phyloP scores from a whole-genome alignment of 78 protist species.

The Anaeramoeba flamelloides region DNA sequence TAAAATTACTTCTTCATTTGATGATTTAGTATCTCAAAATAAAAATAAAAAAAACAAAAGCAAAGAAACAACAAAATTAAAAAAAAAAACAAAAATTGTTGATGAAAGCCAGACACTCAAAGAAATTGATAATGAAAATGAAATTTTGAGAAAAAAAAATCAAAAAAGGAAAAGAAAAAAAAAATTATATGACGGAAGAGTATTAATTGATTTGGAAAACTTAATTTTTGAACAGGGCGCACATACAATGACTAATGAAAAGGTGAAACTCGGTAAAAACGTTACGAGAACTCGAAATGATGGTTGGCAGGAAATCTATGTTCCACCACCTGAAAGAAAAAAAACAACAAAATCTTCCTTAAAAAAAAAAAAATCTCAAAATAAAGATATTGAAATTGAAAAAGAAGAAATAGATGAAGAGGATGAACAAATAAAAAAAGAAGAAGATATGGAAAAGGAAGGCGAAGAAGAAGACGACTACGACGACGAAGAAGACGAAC shows the following conservation, averaged over 20 bases:
- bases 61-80: neutral
- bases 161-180: neutral
- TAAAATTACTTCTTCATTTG: too few relatives aligned
- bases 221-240: slow-evolving; percentile 56
- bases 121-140: neutral
- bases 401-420: slow-evolving; percentile 41
- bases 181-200: neutral
- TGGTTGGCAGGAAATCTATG: slow-evolving; percentile 40
- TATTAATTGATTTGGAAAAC: slow-evolving; percentile 49
- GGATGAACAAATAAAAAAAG: neutral
- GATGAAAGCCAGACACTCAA: neutral
- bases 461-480: neutral
- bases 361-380: slow-evolving; percentile 25
- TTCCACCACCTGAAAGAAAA: slow-evolving; percentile 60
- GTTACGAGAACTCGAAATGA: slow-evolving; percentile 27
- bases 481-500: slow-evolving; percentile 9
- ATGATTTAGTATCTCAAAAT: neutral
- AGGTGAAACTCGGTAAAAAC: slow-evolving; percentile 51
- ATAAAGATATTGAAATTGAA: slow-evolving; percentile 61
- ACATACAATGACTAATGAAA: slow-evolving; percentile 61
- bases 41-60: neutral
- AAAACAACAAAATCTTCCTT: slow-evolving; percentile 10
- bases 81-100: neutral
- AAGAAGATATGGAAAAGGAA: neutral
- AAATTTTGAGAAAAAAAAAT: neutral